Conservation (phyloP, 2,329 filamentous ascomycete species). For the Aspergillus thermomutatus region DNA sequence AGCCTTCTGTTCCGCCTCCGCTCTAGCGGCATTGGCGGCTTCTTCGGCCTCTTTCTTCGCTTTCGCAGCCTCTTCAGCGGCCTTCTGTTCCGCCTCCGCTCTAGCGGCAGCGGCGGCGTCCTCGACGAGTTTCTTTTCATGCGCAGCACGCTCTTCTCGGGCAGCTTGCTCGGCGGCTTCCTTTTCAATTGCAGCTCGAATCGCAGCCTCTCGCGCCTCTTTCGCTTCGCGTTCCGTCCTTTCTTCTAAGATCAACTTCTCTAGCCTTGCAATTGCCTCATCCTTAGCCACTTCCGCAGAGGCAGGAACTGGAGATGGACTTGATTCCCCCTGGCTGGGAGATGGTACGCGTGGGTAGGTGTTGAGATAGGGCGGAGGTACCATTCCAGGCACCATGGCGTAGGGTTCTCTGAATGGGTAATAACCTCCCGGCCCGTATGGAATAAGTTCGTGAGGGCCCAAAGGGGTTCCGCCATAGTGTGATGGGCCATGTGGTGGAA, state of each 20-base stretch:
- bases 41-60: conserved; percentile 45
- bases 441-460: conserved; percentile 36
- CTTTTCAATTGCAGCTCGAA: conserved; percentile 48
- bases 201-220: conserved; percentile 36
- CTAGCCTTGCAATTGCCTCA: conserved; percentile 59
- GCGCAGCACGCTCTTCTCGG: conserved; percentile 35
- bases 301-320: conserved; percentile 25
- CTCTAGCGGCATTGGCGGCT: conserved; percentile 37
- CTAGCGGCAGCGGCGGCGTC: conserved; percentile 47
- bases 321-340: conserved; percentile 27
- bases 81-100: conserved; percentile 45
- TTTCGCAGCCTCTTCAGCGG: conserved; percentile 47
- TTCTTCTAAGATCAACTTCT: conserved; percentile 53
- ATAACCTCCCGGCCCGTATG: conserved; percentile 33
- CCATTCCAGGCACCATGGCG: conserved; percentile 32
- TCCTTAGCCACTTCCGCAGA: conserved; percentile 51
- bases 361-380: conserved; percentile 34
- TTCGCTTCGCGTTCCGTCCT: conserved; percentile 39
- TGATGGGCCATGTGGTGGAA: conserved; percentile 25
- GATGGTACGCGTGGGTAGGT: conserved; percentile 35
- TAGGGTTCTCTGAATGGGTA: conserved; percentile 35
- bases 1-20: conserved; percentile 34
- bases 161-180: conserved; percentile 44
- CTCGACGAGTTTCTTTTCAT: conserved; percentile 42
- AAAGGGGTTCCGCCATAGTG: conserved; percentile 31